Evolutionary conservation across 2,329 filamentous ascomycete species (phyloP).

Genomic region (Trichoderma breve): DNA sequence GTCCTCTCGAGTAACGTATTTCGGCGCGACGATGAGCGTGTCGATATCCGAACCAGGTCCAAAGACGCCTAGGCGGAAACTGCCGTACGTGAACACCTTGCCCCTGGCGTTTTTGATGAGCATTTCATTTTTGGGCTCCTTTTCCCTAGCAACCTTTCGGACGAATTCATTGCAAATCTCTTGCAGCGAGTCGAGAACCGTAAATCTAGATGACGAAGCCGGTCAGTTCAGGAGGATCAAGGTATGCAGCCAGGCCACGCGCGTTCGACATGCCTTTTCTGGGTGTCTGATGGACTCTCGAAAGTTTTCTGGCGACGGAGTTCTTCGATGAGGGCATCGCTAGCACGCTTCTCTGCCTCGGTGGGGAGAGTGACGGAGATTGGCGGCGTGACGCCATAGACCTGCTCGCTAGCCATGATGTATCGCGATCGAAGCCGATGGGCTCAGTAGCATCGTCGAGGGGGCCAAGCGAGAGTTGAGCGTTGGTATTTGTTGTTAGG

Average conservation of each 20-base stretch:
- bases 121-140: slow-evolving; percentile 68
- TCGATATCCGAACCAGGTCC: slow-evolving; percentile 97
- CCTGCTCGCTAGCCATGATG: slow-evolving; percentile 39
- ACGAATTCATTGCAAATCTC: slow-evolving; percentile 84
- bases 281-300: slow-evolving; percentile 77
- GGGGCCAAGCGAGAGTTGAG: not conserved
- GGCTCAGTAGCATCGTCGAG: not conserved
- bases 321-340: slow-evolving; percentile 77
- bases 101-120: slow-evolving; percentile 82
- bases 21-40: slow-evolving; percentile 87
- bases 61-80: slow-evolving; percentile 90
- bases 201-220: slow-evolving; percentile 49
- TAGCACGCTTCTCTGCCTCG: slow-evolving; percentile 70
- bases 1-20: slow-evolving; percentile 82
- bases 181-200: slow-evolving; percentile 74
- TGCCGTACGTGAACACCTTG: slow-evolving; percentile 94
- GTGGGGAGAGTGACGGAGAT: slow-evolving; percentile 78
- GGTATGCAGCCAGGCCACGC: not conserved
- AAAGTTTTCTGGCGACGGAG: slow-evolving; percentile 89
- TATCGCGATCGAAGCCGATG: not conserved
- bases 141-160: slow-evolving; percentile 71
- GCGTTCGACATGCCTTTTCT: slow-evolving; percentile 62
- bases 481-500: not conserved
- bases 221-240: not conserved
- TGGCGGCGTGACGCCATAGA: slow-evolving; percentile 73